Percentiles rank a stretch among this genome's conserved stretches.
Conservation (phyloP, 2,329 filamentous ascomycete genomes). For the Venturia pyrina region DNA sequence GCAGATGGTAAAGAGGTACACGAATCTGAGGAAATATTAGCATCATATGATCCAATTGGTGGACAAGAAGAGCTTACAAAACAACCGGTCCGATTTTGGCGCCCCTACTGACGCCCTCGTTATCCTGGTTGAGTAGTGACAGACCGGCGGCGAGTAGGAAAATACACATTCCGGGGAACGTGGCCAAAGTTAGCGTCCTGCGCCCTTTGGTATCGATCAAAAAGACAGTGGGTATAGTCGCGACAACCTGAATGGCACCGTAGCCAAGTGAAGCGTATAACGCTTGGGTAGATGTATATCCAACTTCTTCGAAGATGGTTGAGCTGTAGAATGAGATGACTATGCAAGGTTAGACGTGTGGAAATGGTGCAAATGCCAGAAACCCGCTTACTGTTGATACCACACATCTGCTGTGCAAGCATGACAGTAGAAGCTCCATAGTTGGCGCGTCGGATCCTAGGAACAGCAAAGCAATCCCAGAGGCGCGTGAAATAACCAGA, state of each 20-base stretch:
- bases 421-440: constrained; percentile 26
- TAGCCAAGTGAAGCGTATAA: constrained; percentile 30
- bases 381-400: constrained; percentile 9
- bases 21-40: constrained; percentile 16
- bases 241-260: constrained; percentile 35
- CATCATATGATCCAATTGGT: neutral
- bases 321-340: constrained; percentile 21
- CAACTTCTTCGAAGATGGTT: constrained; percentile 20
- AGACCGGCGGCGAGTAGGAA: constrained; percentile 29
- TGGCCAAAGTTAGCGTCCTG: constrained; percentile 31
- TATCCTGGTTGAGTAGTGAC: constrained; percentile 21
- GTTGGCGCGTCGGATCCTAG: constrained; percentile 25
- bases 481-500: constrained; percentile 31
- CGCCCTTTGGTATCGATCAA: constrained; percentile 37
- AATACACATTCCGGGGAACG: constrained; percentile 20
- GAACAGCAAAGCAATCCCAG: constrained; percentile 24
- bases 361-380: neutral
- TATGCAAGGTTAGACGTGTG: constrained; percentile 2
- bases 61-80: constrained; percentile 14
- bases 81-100: constrained; percentile 25
- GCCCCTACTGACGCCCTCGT: constrained; percentile 14
- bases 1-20: constrained; percentile 43
- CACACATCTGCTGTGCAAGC: constrained; percentile 24
- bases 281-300: constrained; percentile 3
- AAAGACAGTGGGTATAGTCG: constrained; percentile 35